phyloP scores from a whole-genome alignment of 345 rosid genomes.

The Eucalyptus regnans region DNA sequence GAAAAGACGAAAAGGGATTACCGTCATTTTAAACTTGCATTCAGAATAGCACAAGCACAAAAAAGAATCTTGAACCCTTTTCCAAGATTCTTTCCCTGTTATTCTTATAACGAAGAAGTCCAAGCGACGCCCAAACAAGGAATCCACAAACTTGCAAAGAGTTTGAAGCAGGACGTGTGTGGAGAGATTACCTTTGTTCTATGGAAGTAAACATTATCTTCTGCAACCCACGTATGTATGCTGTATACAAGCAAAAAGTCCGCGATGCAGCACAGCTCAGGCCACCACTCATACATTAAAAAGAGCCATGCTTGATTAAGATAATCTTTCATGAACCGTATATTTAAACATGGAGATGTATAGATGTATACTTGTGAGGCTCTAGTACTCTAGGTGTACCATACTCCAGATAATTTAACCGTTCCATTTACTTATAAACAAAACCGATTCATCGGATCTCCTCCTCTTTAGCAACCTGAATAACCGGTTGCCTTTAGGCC shows the following conservation, averaged over 20 bases:
- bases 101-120: background rate
- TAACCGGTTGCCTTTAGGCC: background rate
- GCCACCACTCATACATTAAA: background rate
- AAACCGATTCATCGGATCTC: background rate
- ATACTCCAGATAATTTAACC: background rate
- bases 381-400: background rate
- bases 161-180: background rate
- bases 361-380: background rate
- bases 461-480: background rate
- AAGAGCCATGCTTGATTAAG: background rate
- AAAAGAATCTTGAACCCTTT: background rate
- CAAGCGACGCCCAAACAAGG: background rate
- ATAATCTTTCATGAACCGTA: background rate
- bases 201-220: background rate
- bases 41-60: background rate
- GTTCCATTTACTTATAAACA: background rate
- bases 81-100: background rate
- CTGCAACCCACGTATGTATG: background rate
- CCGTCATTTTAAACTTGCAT: background rate
- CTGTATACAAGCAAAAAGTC: background rate
- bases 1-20: background rate
- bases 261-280: background rate
- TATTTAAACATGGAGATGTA: background rate
- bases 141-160: background rate
- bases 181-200: background rate